Evolutionary conservation across 108 stramenopile genomes (phyloP), one percentile per base, ranked within the genome.

Genomic region (Pseudonitzschia pungens): DNA sequence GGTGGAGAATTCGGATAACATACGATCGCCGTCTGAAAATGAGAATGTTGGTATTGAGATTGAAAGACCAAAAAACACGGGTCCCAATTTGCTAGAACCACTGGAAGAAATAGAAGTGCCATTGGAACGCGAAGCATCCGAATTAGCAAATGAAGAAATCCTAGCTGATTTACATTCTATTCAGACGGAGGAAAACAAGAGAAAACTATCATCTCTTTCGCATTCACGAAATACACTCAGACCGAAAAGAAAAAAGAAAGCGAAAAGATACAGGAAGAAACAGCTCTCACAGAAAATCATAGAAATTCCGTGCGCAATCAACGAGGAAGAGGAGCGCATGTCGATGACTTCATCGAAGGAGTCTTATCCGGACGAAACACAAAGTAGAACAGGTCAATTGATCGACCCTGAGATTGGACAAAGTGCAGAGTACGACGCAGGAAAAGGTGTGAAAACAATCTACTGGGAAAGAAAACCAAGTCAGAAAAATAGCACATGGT

Each of bases 61-160:
- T 12, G 45, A 48, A 48, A 18, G 7, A 2, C 18, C 45, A 11
- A 48, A 48, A 18, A 48, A 14, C 9, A 11, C 16, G 1, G 57
- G 27, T 24, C 5, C 15, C 12, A 27, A 31, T 14, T n/a, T 0
- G 14, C 3, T 58, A 15, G 57, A 58, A 9, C 22, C 29, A 28
- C 26, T 58, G 27, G 57, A 58, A 58, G 57, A 22, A 58, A 58
- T 58, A n/a, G 57, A 58, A 31, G 57, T 58, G 26, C 57, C 57
- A n/a, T 58, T 58, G 57, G 16, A 31, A 58, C 6, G n/a, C 29
- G 2, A 58, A 5, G 4, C 0, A 10, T 26, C 27, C 29, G 12
- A 28, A 15, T 27, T 58, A 24, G 29, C 27, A 58, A 58, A 58
- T 27, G 57, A 58, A 1, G 57, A 31, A 11, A 31, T 58, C n/a